Evolutionary conservation across 164 flowering plant species (phyloP), one percentile per base, ranked within the genome.

Genomic region (Buxus sempervirens): DNA sequence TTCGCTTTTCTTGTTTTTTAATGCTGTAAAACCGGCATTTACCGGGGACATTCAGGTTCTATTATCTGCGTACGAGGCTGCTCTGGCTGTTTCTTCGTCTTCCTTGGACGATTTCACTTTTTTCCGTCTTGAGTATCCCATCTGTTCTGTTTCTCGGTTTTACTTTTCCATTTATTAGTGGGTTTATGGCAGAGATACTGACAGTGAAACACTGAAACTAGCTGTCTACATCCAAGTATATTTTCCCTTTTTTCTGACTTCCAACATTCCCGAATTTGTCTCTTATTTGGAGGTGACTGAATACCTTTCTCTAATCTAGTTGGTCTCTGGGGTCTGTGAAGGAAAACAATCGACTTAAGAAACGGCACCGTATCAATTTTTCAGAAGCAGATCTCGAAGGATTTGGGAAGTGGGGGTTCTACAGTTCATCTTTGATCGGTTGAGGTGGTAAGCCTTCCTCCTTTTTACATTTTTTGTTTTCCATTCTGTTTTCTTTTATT

Each of bases 221-320:
- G 32, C 58, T 68, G 65, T 73, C 68, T 65, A n/a, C 62, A 54
- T 60, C 62, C 6, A 10, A n/a, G n/a, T n/a, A n/a, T n/a, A n/a
- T n/a, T 22, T 19, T 19, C 15, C 0, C 19, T n/a, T 23, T 49
- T n/a, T 67, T 57, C 63, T 68, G 41, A 70, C 60, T 65, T 62
- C 66, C 54, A 65, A 66, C 70, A 45, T 70, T 74, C 73, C 62
- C 48, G 49, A 48, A 26, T 60, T 60, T 69, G 69, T 65, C 66
- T 61, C 51, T 70, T 24, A 60, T 58, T 69, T 65, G 24, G 58
- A 64, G 49, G 51, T 1, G 27, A 42, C 20, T 58, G 58, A 60
- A 60, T 64, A 59, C 62, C 51, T 32, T 27, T 61, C 18, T 57
- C 64, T 21, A 49, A 58, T 45, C 23, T 32, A 22, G 66, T 54